These are phyloP conservation scores for Globisporangium rhizosaccharum DNA, from an alignment of 352 stramenopile species.

Conservation along the genomic window DNA sequence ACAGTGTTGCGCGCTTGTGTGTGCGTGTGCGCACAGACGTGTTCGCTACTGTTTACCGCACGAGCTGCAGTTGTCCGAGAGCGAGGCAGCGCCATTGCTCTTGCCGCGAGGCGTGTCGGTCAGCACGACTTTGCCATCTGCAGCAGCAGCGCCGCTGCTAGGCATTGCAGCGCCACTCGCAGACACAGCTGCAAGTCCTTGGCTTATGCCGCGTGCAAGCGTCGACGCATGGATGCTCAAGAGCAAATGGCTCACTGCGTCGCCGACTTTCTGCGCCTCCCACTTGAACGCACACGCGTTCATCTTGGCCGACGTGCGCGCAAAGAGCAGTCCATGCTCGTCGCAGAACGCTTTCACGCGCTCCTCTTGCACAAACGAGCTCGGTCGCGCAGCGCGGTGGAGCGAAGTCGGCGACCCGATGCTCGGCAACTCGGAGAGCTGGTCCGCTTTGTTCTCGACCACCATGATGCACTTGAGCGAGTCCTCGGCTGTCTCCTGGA, in stretches of 20 bases:
- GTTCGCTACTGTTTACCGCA: conserved; percentile 12
- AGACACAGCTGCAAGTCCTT: background rate
- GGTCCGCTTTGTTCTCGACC: conserved; percentile 90
- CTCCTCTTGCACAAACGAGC: conserved; percentile 38
- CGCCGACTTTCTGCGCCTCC: conserved; percentile 41
- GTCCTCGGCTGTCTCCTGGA: conserved; percentile 78
- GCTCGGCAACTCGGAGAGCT: conserved; percentile 22
- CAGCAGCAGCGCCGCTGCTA: background rate
- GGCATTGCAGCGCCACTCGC: background rate
- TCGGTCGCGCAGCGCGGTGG: conserved; percentile 8
- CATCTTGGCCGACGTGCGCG: conserved; percentile 54
- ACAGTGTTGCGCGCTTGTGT: too few species aligned
- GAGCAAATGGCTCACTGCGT: conserved; percentile 52
- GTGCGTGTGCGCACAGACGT: too few species aligned
- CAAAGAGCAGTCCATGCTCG: conserved; percentile 52
- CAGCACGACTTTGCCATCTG: conserved; percentile 10
- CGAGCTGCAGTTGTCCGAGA: conserved; percentile 11
- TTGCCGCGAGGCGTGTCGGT: background rate
- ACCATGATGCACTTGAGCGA: conserved; percentile 86
- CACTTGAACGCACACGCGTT: conserved; percentile 55
- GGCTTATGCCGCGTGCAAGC: conserved; percentile 20
- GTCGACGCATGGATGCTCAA: conserved; percentile 50
- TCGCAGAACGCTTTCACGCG: conserved; percentile 51
- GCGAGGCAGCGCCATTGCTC: background rate
- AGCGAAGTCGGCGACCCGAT: background rate